A percentile compares a stretch with the other conserved stretches of the same genome.
Evolutionary conservation across 345 rosid species (phyloP).

Genomic region (Carallia pectinifolia): DNA sequence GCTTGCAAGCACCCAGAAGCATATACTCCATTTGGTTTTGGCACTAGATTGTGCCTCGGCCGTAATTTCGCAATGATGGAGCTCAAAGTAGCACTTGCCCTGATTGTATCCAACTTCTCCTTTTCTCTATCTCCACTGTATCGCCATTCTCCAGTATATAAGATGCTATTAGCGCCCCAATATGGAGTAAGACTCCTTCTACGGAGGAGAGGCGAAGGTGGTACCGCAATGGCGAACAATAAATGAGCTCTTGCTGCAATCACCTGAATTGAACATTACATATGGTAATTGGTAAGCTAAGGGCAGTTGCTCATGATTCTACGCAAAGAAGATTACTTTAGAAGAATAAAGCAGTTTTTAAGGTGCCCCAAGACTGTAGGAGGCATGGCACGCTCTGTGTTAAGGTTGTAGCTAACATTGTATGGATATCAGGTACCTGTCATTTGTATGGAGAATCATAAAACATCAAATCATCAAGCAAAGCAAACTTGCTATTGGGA

Average conservation of each 20-base stretch:
- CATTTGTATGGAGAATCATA: too few relatives aligned
- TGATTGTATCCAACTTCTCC: conserved; percentile 1
- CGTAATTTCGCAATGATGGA: conserved; percentile 14
- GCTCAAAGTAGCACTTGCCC: background rate
- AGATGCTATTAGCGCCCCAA: conserved; percentile 21
- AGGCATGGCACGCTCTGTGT: too few relatives aligned
- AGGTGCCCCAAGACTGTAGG: too few relatives aligned
- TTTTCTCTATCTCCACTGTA: conserved; percentile 13
- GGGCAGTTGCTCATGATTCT: too few relatives aligned
- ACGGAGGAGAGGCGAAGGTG: background rate
- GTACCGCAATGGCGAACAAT: background rate
- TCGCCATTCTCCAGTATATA: conserved; percentile 13
- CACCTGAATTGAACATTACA: too few relatives aligned
- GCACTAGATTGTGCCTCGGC: conserved; percentile 4
- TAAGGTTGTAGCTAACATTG: too few relatives aligned
- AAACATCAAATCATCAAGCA: too few relatives aligned
- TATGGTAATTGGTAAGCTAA: background rate
- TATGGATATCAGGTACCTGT: too few relatives aligned
- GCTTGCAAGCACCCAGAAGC: conserved; percentile 16
- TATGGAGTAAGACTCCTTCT: conserved; percentile 24
- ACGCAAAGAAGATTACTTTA: too few relatives aligned
- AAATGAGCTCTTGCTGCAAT: background rate
- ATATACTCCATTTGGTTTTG: conserved; percentile 16
- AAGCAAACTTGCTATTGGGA: too few relatives aligned
- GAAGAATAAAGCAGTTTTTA: too few relatives aligned